These are phyloP conservation scores for Somion occarium DNA, from an alignment of 1,284 basidiomycete species.

Conservation along the genomic window DNA sequence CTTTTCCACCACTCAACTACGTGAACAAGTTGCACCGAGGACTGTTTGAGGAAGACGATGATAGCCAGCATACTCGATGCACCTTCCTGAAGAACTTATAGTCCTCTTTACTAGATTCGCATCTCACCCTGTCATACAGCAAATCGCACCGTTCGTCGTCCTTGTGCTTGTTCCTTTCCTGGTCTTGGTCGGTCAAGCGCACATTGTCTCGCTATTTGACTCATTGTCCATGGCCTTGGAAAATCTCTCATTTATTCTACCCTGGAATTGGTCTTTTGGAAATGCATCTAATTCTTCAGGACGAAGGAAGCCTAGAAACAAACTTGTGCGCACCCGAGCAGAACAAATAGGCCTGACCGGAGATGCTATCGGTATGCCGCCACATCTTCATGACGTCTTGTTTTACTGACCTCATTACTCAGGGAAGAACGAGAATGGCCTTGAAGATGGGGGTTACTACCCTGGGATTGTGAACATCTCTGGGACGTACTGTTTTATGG, in stretches of 20 bases:
- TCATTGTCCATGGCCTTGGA: slow-evolving; percentile 53
- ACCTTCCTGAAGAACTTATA: slow-evolving; percentile 26
- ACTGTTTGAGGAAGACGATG: not conserved
- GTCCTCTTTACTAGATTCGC: slow-evolving; percentile 21
- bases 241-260: slow-evolving; percentile 41
- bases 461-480: slow-evolving; percentile 89
- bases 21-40: not conserved
- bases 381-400: not conserved
- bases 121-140: slow-evolving; percentile 27
- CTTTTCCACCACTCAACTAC: not conserved
- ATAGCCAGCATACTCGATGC: slow-evolving; percentile 20
- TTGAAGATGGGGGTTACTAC: slow-evolving; percentile 51
- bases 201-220: slow-evolving; percentile 31
- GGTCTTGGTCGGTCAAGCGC: slow-evolving; percentile 33
- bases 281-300: slow-evolving; percentile 23
- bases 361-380: slow-evolving; percentile 9
- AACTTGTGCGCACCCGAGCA: slow-evolving; percentile 44
- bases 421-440: not conserved
- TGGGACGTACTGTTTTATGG: slow-evolving; percentile 95
- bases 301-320: slow-evolving; percentile 44
- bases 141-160: slow-evolving; percentile 51
- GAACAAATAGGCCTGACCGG: slow-evolving; percentile 40
- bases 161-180: slow-evolving; percentile 51
- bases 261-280: slow-evolving; percentile 54
- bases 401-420: not conserved